These are phyloP conservation scores for Articulospora tetracladia DNA, from an alignment of 495 filamentous ascomycete species.

Conservation along the genomic window DNA sequence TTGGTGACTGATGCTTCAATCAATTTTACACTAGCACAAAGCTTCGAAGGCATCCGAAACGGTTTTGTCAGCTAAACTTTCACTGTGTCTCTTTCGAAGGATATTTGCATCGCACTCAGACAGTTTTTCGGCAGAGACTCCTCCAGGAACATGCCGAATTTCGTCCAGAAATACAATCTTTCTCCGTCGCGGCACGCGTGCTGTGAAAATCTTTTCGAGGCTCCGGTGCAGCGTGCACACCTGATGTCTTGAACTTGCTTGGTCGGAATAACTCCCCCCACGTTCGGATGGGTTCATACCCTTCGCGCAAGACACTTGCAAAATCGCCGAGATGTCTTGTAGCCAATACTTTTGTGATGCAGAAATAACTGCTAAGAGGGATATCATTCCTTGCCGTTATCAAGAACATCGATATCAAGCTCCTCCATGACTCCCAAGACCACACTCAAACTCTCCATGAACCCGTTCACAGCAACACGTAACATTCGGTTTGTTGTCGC, in stretches of 20 bases:
- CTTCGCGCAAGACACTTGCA: no score
- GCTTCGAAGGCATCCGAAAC: no score
- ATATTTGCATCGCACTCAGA: no score
- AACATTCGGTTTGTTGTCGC: slow-evolving; percentile 96
- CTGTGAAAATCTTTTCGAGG: neutral
- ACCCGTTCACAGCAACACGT: slow-evolving; percentile 95
- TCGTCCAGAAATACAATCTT: neutral
- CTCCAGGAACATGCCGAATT: no score
- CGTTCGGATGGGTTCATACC: neutral
- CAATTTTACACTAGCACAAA: no score
- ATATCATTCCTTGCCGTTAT: neutral
- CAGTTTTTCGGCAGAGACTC: no score
- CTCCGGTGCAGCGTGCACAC: neutral
- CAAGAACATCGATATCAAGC: slow-evolving; percentile 81
- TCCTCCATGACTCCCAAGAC: slow-evolving; percentile 84
- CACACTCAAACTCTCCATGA: slow-evolving; percentile 84
- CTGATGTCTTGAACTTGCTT: neutral
- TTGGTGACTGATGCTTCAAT: no score
- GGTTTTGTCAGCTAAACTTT: no score
- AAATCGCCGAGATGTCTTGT: neutral
- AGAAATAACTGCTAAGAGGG: neutral
- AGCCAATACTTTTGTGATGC: neutral
- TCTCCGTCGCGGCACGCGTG: neutral
- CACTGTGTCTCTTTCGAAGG: no score
- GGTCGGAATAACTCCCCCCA: neutral